phyloP scores from a whole-genome alignment of 345 rosid species.

The Camelina laxa region DNA sequence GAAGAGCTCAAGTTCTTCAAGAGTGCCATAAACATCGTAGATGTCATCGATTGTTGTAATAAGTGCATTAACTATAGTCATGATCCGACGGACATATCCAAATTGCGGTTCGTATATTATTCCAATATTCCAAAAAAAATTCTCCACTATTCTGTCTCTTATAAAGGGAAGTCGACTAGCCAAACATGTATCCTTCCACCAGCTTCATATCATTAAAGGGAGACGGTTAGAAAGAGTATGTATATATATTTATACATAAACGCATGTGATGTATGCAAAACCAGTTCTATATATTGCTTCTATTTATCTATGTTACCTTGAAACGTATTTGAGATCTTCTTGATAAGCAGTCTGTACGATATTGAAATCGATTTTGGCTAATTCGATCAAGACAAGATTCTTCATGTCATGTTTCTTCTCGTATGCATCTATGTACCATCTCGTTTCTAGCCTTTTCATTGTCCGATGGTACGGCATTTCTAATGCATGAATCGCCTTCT shows the following conservation, averaged over 20 bases:
- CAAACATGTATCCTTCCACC: constrained; percentile 47
- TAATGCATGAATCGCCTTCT: constrained; percentile 28
- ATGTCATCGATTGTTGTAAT: constrained; percentile 43
- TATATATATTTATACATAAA: neutral
- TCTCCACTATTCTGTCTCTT: constrained; percentile 48
- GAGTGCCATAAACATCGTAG: constrained; percentile 47
- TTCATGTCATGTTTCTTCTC: constrained; percentile 20
- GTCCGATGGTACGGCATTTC: neutral
- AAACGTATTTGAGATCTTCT: constrained; percentile 43
- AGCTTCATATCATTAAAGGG: constrained; percentile 30
- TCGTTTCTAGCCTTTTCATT: constrained; percentile 36
- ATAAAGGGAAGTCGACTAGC: constrained; percentile 35
- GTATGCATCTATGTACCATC: constrained; percentile 43
- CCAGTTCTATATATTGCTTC: neutral
- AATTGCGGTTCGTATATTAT: constrained; percentile 44
- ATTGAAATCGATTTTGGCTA: constrained; percentile 45
- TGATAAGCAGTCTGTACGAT: constrained; percentile 38
- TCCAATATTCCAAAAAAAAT: constrained; percentile 46
- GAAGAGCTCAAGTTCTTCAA: constrained; percentile 49
- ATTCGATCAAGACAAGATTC: constrained; percentile 27
- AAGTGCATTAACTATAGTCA: constrained; percentile 37
- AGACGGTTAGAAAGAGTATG: neutral
- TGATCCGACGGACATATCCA: constrained; percentile 11
- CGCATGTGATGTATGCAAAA: neutral
- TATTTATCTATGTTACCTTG: constrained; percentile 15